Evolutionary conservation across 768 basidiomycete species (phyloP), one percentile per base, ranked within the genome.

Genomic region (Daedaleopsis nitida): DNA sequence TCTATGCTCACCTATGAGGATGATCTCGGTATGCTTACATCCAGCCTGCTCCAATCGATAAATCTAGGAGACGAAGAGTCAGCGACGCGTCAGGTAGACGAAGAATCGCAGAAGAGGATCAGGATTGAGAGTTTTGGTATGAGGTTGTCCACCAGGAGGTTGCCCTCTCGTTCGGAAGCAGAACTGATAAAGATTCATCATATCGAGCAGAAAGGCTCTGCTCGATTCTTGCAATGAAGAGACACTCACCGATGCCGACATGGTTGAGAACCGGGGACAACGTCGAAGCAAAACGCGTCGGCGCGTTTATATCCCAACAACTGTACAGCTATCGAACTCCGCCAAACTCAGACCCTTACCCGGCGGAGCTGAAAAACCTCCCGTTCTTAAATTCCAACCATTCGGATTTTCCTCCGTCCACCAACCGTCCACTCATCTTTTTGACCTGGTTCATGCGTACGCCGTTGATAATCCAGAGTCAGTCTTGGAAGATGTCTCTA

Each of bases 101-200:
- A 32, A 14, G 14, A 32, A 67, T 32, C 53, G 51, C 32, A 61
- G 39, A 58, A 67, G 60, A 71, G 50, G 50, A 67, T 86, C 84
- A 87, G 86, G 69, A 77, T 79, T 75, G 74, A 74, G 68, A 78
- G 73, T 81, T 83, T 84, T 82, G 82, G 81, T 80, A 80, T 75
- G 67, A 71, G 70, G 74, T 76, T 86, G 79, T 88, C 87, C 87
- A 88, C 87, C 83, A 88, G 83, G 87, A 86, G 81, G 82, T 83
- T 77, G 75, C 80, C 80, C 81, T 77, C 79, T 52, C 13, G 88
- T 55, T 88, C 88, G 87, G 88, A 89, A 89, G 88, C 88, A 89
- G 87, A 89, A 89, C 87, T 87, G 86, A 76, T 75, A 52, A 63
- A 71, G 66, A 65, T 65, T 62, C 68, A 75, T 83, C 86, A 86